These are phyloP conservation scores for Zasmidium cellare DNA, from an alignment of 2,329 filamentous ascomycete species.

Conservation along the genomic window DNA sequence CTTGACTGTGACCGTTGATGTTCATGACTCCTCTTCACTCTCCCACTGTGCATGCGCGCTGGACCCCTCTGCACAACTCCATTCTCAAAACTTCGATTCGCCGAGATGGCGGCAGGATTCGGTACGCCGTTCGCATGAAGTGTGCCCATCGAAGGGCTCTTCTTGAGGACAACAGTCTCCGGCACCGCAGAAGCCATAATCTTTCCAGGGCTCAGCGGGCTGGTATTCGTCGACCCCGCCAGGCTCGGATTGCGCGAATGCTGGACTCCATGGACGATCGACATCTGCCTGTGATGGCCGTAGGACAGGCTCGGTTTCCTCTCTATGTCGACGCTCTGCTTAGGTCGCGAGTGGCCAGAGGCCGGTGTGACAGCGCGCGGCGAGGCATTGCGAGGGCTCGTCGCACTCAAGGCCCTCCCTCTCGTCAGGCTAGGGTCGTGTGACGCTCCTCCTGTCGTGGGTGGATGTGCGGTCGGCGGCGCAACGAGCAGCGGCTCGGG, in stretches of 20 bases:
- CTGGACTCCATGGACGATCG: conserved; percentile 94
- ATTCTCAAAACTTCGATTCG: conserved; percentile 32
- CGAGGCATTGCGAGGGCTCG: conserved; percentile 42
- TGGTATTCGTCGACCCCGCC: conserved; percentile 71
- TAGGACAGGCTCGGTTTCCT: conserved; percentile 60
- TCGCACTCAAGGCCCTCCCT: conserved; percentile 47
- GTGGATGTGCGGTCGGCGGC: conserved; percentile 26
- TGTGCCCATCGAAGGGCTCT: conserved; percentile 35
- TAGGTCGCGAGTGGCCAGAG: conserved; percentile 37
- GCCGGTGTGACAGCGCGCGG: conserved; percentile 47
- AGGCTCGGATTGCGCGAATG: conserved; percentile 88
- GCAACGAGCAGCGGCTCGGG: conserved; percentile 34
- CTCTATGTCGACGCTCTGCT: conserved; percentile 42
- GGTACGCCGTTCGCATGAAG: conserved; percentile 24
- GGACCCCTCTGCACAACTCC: conserved; percentile 32
- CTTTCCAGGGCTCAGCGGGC: conserved; percentile 84
- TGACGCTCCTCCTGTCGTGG: conserved; percentile 14
- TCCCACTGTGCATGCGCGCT: conserved; percentile 54
- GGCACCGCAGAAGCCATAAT: conserved; percentile 55
- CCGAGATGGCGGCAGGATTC: conserved; percentile 20
- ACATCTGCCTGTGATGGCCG: conserved; percentile 93
- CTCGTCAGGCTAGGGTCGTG: conserved; percentile 47
- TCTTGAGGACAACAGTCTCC: conserved; percentile 24
- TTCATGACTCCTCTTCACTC: conserved; percentile 69
- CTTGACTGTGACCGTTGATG: conserved; percentile 70